Evolutionary conservation across 1,139 yeast genomes (phyloP).

Genomic region (Groenewaldozyma sp.): DNA sequence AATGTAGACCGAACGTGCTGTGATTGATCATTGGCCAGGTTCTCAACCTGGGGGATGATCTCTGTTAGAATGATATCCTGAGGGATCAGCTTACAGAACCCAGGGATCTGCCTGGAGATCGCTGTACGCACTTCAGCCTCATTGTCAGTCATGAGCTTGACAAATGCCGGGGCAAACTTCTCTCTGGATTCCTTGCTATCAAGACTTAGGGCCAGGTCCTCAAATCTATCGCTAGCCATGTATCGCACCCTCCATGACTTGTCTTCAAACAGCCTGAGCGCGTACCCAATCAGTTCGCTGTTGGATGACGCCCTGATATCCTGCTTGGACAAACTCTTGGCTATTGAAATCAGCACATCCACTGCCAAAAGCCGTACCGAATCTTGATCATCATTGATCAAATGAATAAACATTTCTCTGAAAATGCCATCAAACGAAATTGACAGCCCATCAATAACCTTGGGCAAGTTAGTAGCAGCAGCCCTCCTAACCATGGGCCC

Average conservation of each 20-base stretch:
- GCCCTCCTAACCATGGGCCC: conserved; percentile 98
- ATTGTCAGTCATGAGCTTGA: conserved; percentile 74
- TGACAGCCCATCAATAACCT: conserved; percentile 51
- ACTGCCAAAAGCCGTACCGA: conserved; percentile 86
- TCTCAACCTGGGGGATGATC: conserved; percentile 76
- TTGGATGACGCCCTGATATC: conserved; percentile 22
- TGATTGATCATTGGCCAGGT: conserved; percentile 79
- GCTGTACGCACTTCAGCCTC: conserved; percentile 98
- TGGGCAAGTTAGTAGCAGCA: conserved; percentile 79
- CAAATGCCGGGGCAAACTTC: conserved; percentile 59
- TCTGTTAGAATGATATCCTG: conserved; percentile 50
- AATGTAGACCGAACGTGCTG: conserved; percentile 90
- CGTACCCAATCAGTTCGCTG: conserved; percentile 26
- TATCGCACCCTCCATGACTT: conserved; percentile 98
- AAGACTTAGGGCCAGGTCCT: conserved; percentile 60
- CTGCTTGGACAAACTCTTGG: conserved; percentile 27
- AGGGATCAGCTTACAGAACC: conserved; percentile 42
- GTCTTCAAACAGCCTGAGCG: conserved; percentile 68
- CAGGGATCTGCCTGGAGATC: conserved; percentile 84
- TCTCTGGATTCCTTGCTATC: conserved; percentile 43
- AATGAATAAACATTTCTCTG: conserved; percentile 70
- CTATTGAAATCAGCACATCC: conserved; percentile 61
- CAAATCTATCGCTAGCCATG: conserved; percentile 92
- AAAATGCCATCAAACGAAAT: conserved; percentile 34
- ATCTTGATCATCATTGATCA: conserved; percentile 85